Evolutionary conservation across 805 yeast species (phyloP).

Genomic region (Jamesozyma jinghongensis): DNA sequence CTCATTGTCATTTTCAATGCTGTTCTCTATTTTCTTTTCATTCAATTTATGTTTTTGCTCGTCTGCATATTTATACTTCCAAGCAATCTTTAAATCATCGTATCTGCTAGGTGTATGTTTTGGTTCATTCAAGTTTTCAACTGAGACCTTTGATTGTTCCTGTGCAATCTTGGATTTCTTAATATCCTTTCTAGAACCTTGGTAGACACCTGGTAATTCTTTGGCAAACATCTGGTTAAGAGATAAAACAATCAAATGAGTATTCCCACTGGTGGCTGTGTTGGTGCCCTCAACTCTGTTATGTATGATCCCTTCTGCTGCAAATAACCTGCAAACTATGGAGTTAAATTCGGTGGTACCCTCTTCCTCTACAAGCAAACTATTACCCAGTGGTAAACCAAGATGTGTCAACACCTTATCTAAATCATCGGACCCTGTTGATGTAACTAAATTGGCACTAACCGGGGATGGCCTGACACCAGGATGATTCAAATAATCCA

Average conservation of each 20-base stretch:
- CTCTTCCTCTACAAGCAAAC: constrained; percentile 66
- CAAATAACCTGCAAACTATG: constrained; percentile 56
- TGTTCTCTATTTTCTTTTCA: constrained; percentile 2
- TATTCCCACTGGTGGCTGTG: constrained; percentile 29
- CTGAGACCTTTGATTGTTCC: constrained; percentile 57
- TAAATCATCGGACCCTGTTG: constrained; percentile 71
- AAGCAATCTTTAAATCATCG: constrained; percentile 73
- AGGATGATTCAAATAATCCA: constrained; percentile 31
- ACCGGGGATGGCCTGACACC: constrained; percentile 66
- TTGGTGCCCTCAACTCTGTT: constrained; percentile 37
- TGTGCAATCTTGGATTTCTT: constrained; percentile 49
- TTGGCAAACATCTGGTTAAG: constrained; percentile 49
- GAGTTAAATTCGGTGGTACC: constrained; percentile 85
- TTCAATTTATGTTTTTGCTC: constrained; percentile 10
- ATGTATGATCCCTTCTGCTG: constrained; percentile 69
- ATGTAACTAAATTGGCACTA: constrained; percentile 64
- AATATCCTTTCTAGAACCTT: constrained; percentile 57
- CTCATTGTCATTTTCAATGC: constrained; percentile 12
- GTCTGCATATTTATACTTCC: constrained; percentile 71
- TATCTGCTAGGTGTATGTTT: constrained; percentile 17
- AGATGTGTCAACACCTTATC: constrained; percentile 70
- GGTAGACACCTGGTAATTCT: constrained; percentile 68
- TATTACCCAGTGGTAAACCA: constrained; percentile 74
- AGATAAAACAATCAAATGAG: constrained; percentile 61
- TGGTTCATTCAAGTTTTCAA: constrained; percentile 48